Evolutionary conservation across 768 basidiomycete genomes (phyloP).

Genomic region (Lactifluus hygrophoroides): DNA sequence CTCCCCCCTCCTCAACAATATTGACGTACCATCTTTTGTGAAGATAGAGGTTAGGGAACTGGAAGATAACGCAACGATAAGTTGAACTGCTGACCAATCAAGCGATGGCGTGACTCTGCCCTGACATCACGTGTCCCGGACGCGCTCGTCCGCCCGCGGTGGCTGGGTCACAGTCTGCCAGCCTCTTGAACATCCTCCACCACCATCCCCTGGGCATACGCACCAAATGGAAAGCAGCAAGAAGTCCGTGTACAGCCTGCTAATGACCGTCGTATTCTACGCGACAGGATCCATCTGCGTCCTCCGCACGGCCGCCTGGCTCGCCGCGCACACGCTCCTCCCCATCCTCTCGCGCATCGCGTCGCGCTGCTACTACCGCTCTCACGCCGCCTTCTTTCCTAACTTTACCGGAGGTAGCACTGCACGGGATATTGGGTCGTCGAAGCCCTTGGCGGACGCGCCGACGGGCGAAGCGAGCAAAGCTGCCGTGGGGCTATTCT

Average conservation of each 20-base stretch:
- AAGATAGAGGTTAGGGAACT: not conserved
- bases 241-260: constrained; percentile 1
- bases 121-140: not conserved
- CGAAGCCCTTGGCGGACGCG: not conserved
- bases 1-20: not conserved
- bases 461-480: not conserved
- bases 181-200: too few relatives aligned
- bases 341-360: not conserved
- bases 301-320: not conserved
- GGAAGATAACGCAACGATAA: too few relatives aligned
- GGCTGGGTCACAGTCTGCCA: too few relatives aligned
- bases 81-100: not conserved
- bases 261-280: constrained; percentile 6
- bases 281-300: not conserved
- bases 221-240: not conserved
- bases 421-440: too few relatives aligned
- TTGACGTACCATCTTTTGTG: constrained; percentile 6
- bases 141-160: not conserved
- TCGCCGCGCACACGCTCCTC: not conserved
- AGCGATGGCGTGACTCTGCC: not conserved
- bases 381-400: not conserved
- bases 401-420: too few relatives aligned
- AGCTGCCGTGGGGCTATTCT: not conserved
- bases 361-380: not conserved
- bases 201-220: too few relatives aligned